Conservation (phyloP, 1,284 basidiomycete genomes). For the Cutaneotrichosporon sp. region DNA sequence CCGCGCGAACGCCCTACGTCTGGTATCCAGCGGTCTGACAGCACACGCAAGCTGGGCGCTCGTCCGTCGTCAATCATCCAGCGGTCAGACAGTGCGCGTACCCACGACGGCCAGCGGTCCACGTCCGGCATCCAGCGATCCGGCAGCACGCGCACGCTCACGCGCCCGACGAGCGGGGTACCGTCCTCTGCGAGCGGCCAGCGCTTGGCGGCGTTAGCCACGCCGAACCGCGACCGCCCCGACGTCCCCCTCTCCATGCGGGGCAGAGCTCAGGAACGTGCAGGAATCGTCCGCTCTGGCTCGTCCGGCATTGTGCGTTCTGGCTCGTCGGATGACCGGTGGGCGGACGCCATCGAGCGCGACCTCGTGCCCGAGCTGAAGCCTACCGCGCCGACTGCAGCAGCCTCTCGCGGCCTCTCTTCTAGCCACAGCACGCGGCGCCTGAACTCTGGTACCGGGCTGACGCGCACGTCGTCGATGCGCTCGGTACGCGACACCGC, state of each 20-base stretch:
- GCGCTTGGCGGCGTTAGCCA: slow-evolving; percentile 5
- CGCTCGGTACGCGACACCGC: neutral
- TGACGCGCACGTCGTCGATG: neutral
- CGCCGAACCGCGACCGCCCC: slow-evolving; percentile 15
- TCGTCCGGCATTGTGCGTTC: neutral
- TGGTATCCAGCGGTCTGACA: slow-evolving; percentile 11
- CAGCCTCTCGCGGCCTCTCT: neutral
- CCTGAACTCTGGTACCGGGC: neutral
- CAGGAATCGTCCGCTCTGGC: neutral
- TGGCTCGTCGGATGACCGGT: slow-evolving; percentile 14
- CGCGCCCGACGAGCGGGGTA: neutral
- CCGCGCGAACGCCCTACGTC: neutral
- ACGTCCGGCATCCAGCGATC: neutral
- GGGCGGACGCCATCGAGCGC: slow-evolving; percentile 23
- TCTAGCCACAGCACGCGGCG: neutral
- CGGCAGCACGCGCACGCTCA: neutral
- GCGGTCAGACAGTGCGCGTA: slow-evolving; percentile 4
- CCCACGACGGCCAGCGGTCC: neutral
- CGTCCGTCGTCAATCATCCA: neutral
- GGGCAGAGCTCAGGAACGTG: slow-evolving; percentile 2
- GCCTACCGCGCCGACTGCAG: neutral
- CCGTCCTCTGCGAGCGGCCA: slow-evolving; percentile 12
- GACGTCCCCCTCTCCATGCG: slow-evolving; percentile 23
- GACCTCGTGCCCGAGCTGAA: slow-evolving; percentile 6
- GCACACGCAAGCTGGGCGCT: neutral